Evolutionary conservation across 768 basidiomycete genomes (phyloP).

Genomic region (Dacryopinax spathularia): DNA sequence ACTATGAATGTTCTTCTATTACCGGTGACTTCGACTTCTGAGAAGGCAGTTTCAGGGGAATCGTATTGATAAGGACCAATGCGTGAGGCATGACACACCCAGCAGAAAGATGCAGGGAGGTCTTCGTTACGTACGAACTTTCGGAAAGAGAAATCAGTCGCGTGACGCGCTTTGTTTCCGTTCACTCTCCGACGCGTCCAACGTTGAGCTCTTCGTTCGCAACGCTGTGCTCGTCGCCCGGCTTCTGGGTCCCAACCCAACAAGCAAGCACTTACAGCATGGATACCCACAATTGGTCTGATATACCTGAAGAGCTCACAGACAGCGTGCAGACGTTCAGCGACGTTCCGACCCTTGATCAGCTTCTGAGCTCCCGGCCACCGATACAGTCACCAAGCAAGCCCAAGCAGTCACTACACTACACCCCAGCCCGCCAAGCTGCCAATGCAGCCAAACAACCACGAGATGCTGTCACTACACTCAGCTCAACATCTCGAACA

Average conservation of each 20-base stretch:
- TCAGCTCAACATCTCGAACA: background rate
- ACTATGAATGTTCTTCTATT: too few relatives aligned
- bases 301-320: background rate
- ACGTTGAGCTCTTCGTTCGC: background rate
- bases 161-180: background rate
- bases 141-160: background rate
- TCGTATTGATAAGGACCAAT: too few relatives aligned
- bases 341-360: background rate
- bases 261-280: background rate
- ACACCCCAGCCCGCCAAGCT: background rate
- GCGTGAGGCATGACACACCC: too few relatives aligned
- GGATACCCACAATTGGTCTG: background rate
- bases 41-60: too few relatives aligned
- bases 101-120: too few relatives aligned
- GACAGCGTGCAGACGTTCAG: background rate
- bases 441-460: background rate
- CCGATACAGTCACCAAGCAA: background rate
- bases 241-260: background rate
- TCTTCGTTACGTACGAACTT: background rate
- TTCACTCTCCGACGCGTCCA: background rate
- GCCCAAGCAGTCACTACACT: background rate
- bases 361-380: background rate
- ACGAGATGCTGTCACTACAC: background rate
- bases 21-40: too few relatives aligned
- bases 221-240: background rate